Percentiles rank a stretch among this genome's conserved stretches.
These are phyloP conservation scores for Fraxinus nigra DNA, from an alignment of 305 asterid species.

Conservation along the genomic window DNA sequence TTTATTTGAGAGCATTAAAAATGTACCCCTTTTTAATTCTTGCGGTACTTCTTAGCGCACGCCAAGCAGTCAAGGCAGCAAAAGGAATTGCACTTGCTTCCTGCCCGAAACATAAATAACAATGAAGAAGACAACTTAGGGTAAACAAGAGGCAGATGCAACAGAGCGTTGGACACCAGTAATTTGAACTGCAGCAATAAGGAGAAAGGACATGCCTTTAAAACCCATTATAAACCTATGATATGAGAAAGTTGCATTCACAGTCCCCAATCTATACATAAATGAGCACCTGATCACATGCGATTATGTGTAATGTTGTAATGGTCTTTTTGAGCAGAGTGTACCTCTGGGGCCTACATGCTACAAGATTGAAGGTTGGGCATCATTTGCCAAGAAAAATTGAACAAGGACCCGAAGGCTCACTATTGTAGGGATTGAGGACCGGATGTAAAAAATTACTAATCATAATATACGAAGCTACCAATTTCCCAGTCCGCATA, in stretches of 20 bases:
- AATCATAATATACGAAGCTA: neutral
- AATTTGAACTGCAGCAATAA: conserved; percentile 11
- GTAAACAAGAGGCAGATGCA: conserved; percentile 9
- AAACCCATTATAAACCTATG: neutral
- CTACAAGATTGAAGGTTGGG: neutral
- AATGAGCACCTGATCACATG: neutral
- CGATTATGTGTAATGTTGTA: neutral
- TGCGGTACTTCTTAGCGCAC: conserved; percentile 85
- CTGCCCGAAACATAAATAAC: conserved; percentile 36
- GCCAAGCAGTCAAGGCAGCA: conserved; percentile 99
- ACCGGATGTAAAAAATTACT: neutral
- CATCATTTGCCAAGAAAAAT: neutral
- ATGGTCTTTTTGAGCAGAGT: neutral
- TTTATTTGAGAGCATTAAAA: neutral
- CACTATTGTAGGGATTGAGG: neutral
- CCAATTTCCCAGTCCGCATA: neutral
- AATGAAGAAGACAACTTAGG: neutral
- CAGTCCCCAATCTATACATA: neutral
- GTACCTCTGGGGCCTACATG: neutral
- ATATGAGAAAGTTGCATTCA: neutral
- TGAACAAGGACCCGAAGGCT: neutral
- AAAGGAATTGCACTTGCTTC: conserved; percentile 97
- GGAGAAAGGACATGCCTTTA: conserved; percentile 5
- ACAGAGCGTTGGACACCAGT: conserved; percentile 1
- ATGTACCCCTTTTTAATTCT: conserved; percentile 71